These are phyloP conservation scores for Pleurotus pulmonarius DNA, from an alignment of 768 basidiomycete genomes.

Conservation along the genomic window DNA sequence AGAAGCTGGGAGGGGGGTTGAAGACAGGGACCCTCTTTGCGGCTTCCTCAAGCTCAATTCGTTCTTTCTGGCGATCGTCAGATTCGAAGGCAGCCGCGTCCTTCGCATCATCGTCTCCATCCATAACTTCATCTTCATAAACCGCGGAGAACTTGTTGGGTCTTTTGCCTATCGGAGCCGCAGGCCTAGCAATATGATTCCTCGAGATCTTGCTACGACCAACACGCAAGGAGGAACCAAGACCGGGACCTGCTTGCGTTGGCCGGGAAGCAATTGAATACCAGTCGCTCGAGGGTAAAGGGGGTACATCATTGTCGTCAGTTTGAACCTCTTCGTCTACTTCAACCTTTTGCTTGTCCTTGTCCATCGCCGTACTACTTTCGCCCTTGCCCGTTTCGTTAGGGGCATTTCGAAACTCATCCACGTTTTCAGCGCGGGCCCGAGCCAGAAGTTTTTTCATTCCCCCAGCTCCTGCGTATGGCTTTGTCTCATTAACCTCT, in stretches of 20 bases:
- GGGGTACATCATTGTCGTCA: constrained; percentile 27
- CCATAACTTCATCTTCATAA: constrained; percentile 47
- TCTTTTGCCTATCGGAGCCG: constrained; percentile 25
- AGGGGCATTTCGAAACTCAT: background rate
- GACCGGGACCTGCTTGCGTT: background rate
- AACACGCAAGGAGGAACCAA: constrained; percentile 56
- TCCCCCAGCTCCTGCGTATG: constrained; percentile 75
- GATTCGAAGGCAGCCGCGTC: constrained; percentile 30
- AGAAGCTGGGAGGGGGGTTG: constrained; percentile 60
- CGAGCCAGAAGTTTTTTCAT: constrained; percentile 74
- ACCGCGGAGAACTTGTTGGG: constrained; percentile 63
- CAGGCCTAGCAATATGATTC: constrained; percentile 59
- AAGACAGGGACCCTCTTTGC: constrained; percentile 54
- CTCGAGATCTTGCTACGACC: constrained; percentile 56
- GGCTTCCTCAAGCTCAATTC: constrained; percentile 47
- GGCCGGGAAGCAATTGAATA: constrained; percentile 11
- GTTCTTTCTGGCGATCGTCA: constrained; percentile 35
- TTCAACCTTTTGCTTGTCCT: constrained; percentile 29
- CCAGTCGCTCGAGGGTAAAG: constrained; percentile 18
- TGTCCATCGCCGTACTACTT: constrained; percentile 43
- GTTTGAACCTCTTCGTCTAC: constrained; percentile 27
- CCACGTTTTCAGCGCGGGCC: constrained; percentile 5
- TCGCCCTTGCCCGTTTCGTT: constrained; percentile 24
- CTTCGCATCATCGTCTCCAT: constrained; percentile 25
- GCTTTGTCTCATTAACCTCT: constrained; percentile 57